phyloP scores from a whole-genome alignment of 257 asterid species.

The Asclepias syriaca region DNA sequence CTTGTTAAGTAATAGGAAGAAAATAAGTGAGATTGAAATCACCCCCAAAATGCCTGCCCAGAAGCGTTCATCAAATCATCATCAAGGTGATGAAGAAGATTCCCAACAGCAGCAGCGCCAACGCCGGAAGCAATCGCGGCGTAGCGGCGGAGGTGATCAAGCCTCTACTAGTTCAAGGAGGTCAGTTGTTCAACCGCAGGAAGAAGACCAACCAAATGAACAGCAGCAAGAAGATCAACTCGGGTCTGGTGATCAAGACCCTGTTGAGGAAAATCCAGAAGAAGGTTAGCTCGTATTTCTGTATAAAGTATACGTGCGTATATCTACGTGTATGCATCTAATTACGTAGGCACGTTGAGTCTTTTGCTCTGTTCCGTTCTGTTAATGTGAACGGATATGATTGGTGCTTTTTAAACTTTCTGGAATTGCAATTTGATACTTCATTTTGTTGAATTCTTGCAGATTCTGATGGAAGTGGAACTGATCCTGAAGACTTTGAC shows the following conservation, averaged over 20 bases:
- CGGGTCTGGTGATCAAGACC: conserved; percentile 18
- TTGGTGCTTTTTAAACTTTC: background rate
- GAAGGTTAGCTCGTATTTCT: background rate
- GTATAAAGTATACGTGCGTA: background rate
- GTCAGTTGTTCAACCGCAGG: background rate
- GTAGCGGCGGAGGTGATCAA: conserved; percentile 9
- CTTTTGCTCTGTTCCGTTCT: background rate
- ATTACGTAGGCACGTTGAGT: background rate
- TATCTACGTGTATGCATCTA: background rate
- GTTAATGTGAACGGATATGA: background rate
- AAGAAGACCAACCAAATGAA: conserved; percentile 9
- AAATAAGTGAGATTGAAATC: background rate
- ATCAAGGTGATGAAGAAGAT: conserved; percentile 19
- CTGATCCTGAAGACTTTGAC: conserved; percentile 41
- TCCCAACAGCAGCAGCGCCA: conserved; percentile 11
- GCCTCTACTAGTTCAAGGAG: conserved; percentile 6
- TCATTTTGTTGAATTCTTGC: conserved; percentile 14
- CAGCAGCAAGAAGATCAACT: conserved; percentile 1
- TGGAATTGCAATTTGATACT: conserved; percentile 5
- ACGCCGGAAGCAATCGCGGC: conserved; percentile 25
- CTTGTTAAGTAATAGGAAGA: background rate
- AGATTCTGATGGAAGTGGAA: conserved; percentile 42
- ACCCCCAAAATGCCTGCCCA: conserved; percentile 27
- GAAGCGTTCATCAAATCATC: conserved; percentile 24
- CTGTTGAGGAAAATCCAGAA: conserved; percentile 7